Conservation (phyloP, 2,329 filamentous ascomycete species). For the Verticillium nubilum region DNA sequence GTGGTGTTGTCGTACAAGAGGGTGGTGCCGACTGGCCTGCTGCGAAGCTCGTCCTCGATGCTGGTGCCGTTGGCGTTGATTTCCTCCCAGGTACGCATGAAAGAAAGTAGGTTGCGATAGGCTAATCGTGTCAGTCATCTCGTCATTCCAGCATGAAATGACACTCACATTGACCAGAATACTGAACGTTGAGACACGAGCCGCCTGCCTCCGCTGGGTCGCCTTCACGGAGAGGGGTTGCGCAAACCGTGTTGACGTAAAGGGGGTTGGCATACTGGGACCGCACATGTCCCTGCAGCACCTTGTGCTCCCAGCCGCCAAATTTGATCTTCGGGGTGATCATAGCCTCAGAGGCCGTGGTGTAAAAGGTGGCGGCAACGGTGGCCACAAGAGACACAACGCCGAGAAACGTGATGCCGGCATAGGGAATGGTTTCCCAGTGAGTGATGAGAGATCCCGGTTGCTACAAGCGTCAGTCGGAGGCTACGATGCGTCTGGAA, state of each 20-base stretch:
- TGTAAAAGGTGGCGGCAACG: constrained; percentile 65
- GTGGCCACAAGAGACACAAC: constrained; percentile 59
- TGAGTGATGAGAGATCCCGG: constrained; percentile 69
- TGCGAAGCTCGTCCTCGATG: constrained; percentile 29
- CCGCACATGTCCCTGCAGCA: constrained; percentile 51
- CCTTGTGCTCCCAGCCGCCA: constrained; percentile 41
- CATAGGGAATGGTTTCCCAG: constrained; percentile 59
- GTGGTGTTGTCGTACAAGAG: constrained; percentile 70
- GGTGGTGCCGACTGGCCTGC: constrained; percentile 55
- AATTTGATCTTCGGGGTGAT: constrained; percentile 67
- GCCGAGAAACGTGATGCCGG: constrained; percentile 59
- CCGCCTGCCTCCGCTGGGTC: constrained; percentile 34
- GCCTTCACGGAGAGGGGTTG: constrained; percentile 49
- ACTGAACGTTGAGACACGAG: constrained; percentile 64
- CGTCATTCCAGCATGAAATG: constrained; percentile 3
- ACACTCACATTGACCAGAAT: constrained; percentile 54
- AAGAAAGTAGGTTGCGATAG: constrained; percentile 65
- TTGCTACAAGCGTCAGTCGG: constrained; percentile 29
- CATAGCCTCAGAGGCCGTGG: constrained; percentile 68
- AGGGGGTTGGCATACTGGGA: constrained; percentile 57
- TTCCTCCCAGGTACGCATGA: constrained; percentile 49
- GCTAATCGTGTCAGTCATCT: constrained; percentile 21
- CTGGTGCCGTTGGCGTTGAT: constrained; percentile 38
- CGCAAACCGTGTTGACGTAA: constrained; percentile 52
- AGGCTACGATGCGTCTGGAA: background rate